Conservation (phyloP, 163 green algal genomes). For the Scenedesmus sp. region DNA sequence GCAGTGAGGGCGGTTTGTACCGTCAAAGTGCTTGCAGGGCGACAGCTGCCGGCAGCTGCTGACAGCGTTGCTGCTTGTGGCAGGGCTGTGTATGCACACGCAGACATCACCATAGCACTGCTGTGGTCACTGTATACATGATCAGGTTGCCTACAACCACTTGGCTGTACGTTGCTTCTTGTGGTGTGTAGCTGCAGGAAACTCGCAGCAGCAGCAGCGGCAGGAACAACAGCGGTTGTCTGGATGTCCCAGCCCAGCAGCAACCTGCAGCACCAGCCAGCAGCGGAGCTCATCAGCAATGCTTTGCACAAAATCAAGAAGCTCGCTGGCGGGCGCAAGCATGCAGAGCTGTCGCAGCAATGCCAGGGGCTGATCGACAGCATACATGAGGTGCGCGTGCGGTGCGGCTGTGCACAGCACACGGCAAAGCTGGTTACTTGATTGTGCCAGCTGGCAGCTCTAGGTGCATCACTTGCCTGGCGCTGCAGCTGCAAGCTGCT, state of each 20-base stretch:
- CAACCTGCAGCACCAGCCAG: constrained; percentile 35
- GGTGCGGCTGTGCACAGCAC: not conserved
- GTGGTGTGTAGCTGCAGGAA: not conserved
- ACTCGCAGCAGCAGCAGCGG: too few relatives aligned
- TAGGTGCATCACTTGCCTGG: not conserved
- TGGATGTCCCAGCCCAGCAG: constrained; percentile 23
- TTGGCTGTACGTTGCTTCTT: not conserved
- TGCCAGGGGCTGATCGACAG: constrained; percentile 43
- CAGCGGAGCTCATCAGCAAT: constrained; percentile 41
- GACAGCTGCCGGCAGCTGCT: not conserved
- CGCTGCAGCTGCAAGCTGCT: not conserved
- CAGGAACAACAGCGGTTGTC: not conserved
- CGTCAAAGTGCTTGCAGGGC: not conserved
- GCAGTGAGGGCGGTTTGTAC: not conserved
- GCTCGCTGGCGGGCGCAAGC: constrained; percentile 33
- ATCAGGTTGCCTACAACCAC: not conserved
- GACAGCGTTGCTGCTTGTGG: not conserved
- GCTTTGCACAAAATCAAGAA: constrained; percentile 50
- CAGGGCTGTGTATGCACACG: not conserved
- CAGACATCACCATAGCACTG: not conserved
- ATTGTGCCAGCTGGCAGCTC: not conserved
- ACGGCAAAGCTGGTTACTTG: not conserved
- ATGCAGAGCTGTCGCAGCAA: constrained; percentile 40
- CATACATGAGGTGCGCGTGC: constrained; percentile 39
- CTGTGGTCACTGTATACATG: not conserved